Percentiles rank a stretch among this genome's conserved stretches.
These are phyloP conservation scores for Hevea brasiliensis DNA, from an alignment of 345 rosid species.

Conservation along the genomic window DNA sequence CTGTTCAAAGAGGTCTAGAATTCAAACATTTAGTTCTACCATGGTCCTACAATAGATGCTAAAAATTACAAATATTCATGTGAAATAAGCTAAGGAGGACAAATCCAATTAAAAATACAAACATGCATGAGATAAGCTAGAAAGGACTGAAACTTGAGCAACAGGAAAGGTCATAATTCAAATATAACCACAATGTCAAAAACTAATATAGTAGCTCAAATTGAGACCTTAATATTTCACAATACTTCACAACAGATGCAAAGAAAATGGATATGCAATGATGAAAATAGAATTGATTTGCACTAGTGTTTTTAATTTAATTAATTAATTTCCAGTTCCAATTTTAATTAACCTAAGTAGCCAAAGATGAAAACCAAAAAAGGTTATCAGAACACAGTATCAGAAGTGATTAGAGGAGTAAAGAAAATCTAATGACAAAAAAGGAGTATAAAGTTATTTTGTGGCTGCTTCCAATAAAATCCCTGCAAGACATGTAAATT, in stretches of 20 bases:
- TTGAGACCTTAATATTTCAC: neutral
- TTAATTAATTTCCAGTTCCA: too few species aligned
- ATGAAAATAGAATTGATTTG: too few species aligned
- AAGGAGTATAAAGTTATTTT: conserved; percentile 59
- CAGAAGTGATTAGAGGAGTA: neutral
- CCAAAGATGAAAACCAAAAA: neutral
- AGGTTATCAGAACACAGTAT: neutral
- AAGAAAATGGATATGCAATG: too few species aligned
- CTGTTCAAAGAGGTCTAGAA: conserved; percentile 36
- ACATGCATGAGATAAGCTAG: neutral
- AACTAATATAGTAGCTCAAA: too few species aligned
- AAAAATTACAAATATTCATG: too few species aligned
- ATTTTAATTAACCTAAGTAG: conserved; percentile 51
- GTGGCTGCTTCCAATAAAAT: conserved; percentile 70
- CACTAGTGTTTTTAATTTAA: too few species aligned
- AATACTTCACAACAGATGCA: neutral
- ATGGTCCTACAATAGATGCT: neutral
- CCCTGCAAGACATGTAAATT: conserved; percentile 49
- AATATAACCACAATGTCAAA: neutral
- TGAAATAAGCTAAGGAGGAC: too few species aligned
- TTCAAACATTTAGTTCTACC: neutral
- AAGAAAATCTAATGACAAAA: neutral
- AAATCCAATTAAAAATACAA: neutral
- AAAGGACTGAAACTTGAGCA: neutral
- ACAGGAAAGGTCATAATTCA: neutral